These are phyloP conservation scores for Spathaspora arborariae DNA, from an alignment of 805 yeast genomes.

Conservation along the genomic window DNA sequence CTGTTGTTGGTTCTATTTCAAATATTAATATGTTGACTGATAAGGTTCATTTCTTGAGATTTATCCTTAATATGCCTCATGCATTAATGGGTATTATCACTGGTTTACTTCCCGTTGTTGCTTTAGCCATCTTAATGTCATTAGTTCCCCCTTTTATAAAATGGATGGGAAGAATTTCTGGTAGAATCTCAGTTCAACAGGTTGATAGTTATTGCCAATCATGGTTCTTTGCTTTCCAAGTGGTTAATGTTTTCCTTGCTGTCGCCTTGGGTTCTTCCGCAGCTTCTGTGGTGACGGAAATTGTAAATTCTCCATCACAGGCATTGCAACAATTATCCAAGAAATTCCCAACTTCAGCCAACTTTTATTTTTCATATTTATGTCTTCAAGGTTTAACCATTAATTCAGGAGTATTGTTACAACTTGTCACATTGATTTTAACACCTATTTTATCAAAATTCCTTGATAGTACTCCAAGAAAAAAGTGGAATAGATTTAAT, in stretches of 20 bases:
- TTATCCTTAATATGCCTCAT: constrained; percentile 54
- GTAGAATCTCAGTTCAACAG: constrained; percentile 65
- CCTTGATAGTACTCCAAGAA: constrained; percentile 85
- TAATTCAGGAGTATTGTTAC: constrained; percentile 74
- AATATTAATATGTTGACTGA: constrained; percentile 61
- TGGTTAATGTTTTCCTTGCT: constrained; percentile 83
- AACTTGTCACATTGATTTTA: constrained; percentile 67
- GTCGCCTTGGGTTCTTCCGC: constrained; percentile 81
- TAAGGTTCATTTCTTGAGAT: constrained; percentile 46
- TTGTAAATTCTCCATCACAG: constrained; percentile 57
- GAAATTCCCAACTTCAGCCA: constrained; percentile 84
- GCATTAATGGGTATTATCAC: constrained; percentile 60
- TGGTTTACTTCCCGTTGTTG: constrained; percentile 64
- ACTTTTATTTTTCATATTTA: constrained; percentile 83
- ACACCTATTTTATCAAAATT: constrained; percentile 66
- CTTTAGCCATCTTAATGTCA: constrained; percentile 63
- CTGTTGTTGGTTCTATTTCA: constrained; percentile 73
- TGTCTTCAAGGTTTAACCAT: constrained; percentile 76
- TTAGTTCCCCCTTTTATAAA: constrained; percentile 64
- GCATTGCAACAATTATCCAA: constrained; percentile 75
- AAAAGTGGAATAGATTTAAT: constrained; percentile 78
- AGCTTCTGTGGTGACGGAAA: constrained; percentile 70
- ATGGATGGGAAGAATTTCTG: constrained; percentile 67
- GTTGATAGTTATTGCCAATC: constrained; percentile 81
- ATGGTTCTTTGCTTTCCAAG: constrained; percentile 89